Evolutionary conservation across 306 rosid species (phyloP), one percentile per base, ranked within the genome.

Genomic region (Senna tora): DNA sequence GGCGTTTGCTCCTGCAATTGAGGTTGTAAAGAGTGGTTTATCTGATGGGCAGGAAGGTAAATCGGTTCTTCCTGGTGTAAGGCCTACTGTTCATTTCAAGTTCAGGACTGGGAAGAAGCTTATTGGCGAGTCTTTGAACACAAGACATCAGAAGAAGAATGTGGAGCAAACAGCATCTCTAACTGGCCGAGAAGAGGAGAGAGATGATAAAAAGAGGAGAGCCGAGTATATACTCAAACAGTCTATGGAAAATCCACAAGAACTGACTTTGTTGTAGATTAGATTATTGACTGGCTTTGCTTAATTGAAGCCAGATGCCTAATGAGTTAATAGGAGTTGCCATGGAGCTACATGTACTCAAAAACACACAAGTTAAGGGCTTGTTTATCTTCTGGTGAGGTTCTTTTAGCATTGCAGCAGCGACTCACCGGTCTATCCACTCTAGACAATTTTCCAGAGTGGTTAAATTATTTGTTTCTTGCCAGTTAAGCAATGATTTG

Each of bases 121-220:
- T 45, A 72, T 88, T 51, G 89, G 96, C 0, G 90, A 85, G 59
- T 83, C 93, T 10, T 79, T 87, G 65, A 93, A 88, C 74, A 67
- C 68, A 74, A 85, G 88, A 63, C 81, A 71, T 61, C 95, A 73
- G 79, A 88, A 85, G 86, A 90, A 85, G 85, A 90, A 82, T 3
- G 67, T 61, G 54, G 86, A 73, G 52, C 75, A 87, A 46, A 45
- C 81, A 2, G 76, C 71, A 0, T 55, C 67, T 43, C 77, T 83
- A 82, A 82, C 74, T 74, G 87, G 83, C 15, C 81, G 88, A 66
- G 96, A 88, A 39, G 93, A 90, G 20, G 97, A 90, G 72, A 84
- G 93, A 49, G 97, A 93, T 65, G 98, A 92, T 58, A 92, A 87
- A 92, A 92, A 90, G 84, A 84, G 96, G 69, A 86, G 96, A 75